Conservation (phyloP, 2,329 filamentous ascomycete species). For the Gnomoniopsis smithogilvyi region DNA sequence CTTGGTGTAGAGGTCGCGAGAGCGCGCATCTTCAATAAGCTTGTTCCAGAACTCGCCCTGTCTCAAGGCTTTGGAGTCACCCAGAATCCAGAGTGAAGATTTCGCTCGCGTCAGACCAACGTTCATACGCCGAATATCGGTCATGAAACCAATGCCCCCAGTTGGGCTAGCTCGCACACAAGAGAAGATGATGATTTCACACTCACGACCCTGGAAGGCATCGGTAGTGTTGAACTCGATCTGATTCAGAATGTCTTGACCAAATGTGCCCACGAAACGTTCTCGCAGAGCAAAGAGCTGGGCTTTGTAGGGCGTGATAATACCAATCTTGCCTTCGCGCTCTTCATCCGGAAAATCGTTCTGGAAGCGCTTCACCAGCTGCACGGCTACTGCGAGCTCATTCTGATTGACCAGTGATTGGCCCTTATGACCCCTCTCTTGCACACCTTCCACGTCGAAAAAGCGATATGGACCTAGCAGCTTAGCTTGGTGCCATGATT, state of each 20-base stretch:
- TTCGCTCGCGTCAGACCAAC: conserved; percentile 96
- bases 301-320: conserved; percentile 97
- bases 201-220: conserved; percentile 95
- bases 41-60: conserved; percentile 90
- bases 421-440: conserved; percentile 75
- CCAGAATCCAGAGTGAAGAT: conserved; percentile 93
- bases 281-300: conserved; percentile 78
- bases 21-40: conserved; percentile 77
- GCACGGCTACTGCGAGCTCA: conserved; percentile 82
- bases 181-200: conserved; percentile 98
- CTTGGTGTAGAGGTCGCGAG: conserved; percentile 71
- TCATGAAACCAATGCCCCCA: conserved; percentile 96
- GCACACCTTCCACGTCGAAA: conserved; percentile 90
- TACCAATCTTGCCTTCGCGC: conserved; percentile 81
- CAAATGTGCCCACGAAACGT: conserved; percentile 70
- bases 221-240: conserved; percentile 99
- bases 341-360: conserved; percentile 68
- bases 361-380: conserved; percentile 76
- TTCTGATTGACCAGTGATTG: conserved; percentile 88
- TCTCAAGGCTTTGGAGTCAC: conserved; percentile 80
- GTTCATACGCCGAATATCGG: conserved; percentile 98
- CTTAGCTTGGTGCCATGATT: conserved; percentile 80
- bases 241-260: conserved; percentile 68
- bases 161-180: conserved; percentile 92
- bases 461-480: conserved; percentile 92